These are phyloP conservation scores for Mycena citricolor DNA, from an alignment of 1,284 basidiomycete species.

Conservation along the genomic window DNA sequence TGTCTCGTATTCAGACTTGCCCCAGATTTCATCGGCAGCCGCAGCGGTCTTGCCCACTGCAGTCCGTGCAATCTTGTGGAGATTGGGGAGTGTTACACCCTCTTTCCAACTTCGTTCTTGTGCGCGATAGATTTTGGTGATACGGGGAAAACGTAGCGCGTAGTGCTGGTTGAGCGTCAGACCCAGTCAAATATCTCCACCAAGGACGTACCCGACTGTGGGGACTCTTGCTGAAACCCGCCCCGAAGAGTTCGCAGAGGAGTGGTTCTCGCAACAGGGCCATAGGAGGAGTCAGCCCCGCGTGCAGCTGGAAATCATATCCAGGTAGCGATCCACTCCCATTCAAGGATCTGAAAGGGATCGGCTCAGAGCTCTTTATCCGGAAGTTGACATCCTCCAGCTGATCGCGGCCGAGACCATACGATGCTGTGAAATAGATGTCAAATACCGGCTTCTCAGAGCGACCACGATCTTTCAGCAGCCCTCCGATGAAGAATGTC, in stretches of 20 bases:
- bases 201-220: constrained; percentile 48
- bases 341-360: constrained; percentile 32
- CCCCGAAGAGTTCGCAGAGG: constrained; percentile 75
- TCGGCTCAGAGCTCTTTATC: constrained; percentile 50
- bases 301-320: neutral
- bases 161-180: constrained; percentile 67
- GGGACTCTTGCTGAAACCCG: constrained; percentile 72
- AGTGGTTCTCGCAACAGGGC: constrained; percentile 64
- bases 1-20: constrained; percentile 41
- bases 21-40: constrained; percentile 31
- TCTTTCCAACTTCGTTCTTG: constrained; percentile 65
- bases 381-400: constrained; percentile 72
- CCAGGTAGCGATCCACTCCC: too few relatives aligned
- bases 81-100: constrained; percentile 44
- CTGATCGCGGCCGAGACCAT: constrained; percentile 63
- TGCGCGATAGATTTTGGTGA: constrained; percentile 63
- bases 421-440: constrained; percentile 72
- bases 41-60: constrained; percentile 48
- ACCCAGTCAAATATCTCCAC: neutral
- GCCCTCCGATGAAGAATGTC: constrained; percentile 73
- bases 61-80: constrained; percentile 52
- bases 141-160: constrained; percentile 79
- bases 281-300: constrained; percentile 50
- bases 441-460: constrained; percentile 42
- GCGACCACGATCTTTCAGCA: constrained; percentile 44